These are phyloP conservation scores for Aethionema arabicum DNA, from an alignment of 345 rosid genomes.

Conservation along the genomic window DNA sequence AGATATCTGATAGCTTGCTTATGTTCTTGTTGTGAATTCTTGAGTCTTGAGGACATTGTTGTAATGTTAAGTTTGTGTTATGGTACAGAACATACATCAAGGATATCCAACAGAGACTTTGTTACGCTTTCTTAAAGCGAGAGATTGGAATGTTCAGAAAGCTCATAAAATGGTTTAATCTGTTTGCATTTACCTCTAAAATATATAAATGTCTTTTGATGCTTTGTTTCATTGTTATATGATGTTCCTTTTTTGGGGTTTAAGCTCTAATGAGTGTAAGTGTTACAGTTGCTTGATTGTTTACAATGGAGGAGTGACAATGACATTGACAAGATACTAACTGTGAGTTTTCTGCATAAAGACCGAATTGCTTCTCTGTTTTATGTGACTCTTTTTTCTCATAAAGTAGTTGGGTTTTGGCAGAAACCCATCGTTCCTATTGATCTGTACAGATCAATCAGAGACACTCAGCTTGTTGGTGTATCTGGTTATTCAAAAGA, in stretches of 20 bases:
- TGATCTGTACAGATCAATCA: conserved; percentile 76
- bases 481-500: conserved; percentile 87
- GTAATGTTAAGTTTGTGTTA: conserved; percentile 3
- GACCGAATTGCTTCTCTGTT: not conserved
- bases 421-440: conserved; percentile 87
- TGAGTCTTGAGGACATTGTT: conserved; percentile 8
- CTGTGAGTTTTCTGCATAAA: conserved; percentile 40
- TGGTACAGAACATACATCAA: conserved; percentile 82
- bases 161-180: conserved; percentile 81
- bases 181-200: conserved; percentile 7
- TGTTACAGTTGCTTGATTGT: conserved; percentile 73
- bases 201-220: conserved; percentile 1
- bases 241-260: not conserved
- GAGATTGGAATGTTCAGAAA: conserved; percentile 82
- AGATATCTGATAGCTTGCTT: not conserved
- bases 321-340: conserved; percentile 70
- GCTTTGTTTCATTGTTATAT: conserved; percentile 5
- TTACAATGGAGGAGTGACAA: conserved; percentile 84
- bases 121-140: conserved; percentile 83
- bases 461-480: conserved; percentile 92
- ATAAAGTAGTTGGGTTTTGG: conserved; percentile 3
- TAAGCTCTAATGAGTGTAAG: conserved; percentile 28
- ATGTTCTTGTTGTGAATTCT: not conserved
- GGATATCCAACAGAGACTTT: conserved; percentile 71
- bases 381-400: conserved; percentile 8